Evolutionary conservation across 768 basidiomycete species (phyloP).

Genomic region (Tylopilus felleus): DNA sequence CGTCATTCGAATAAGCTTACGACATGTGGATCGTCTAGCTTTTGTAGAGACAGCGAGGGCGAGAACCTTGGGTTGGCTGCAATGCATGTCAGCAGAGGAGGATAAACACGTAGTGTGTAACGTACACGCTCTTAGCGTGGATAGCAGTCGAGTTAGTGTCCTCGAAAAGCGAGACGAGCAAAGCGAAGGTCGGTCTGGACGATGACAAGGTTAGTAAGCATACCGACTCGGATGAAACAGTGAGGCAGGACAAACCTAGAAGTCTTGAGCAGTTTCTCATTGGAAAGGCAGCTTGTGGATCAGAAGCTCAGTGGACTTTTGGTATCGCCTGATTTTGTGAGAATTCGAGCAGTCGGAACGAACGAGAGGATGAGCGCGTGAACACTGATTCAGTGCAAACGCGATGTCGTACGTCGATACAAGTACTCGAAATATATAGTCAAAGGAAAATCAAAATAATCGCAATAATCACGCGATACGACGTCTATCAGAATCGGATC

Average conservation of each 20-base stretch:
- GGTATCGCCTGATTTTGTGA: too few relatives aligned
- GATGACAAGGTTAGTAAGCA: not conserved
- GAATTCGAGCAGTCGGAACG: too few relatives aligned
- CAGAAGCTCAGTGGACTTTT: slow-evolving; percentile 83
- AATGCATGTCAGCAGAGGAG: not conserved
- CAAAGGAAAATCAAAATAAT: too few relatives aligned
- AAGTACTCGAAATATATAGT: too few relatives aligned
- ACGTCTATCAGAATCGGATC: too few relatives aligned
- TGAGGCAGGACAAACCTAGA: slow-evolving; percentile 75
- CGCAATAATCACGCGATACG: too few relatives aligned
- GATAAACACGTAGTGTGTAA: not conserved
- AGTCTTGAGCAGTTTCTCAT: slow-evolving; percentile 89
- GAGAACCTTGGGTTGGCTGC: slow-evolving; percentile 80
- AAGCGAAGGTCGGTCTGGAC: slow-evolving; percentile 78
- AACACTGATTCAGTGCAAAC: too few relatives aligned
- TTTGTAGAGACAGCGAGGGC: slow-evolving; percentile 54
- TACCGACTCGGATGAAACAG: too few relatives aligned
- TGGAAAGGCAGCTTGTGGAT: slow-evolving; percentile 91
- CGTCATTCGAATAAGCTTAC: too few relatives aligned
- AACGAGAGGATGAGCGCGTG: too few relatives aligned
- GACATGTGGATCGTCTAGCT: not conserved
- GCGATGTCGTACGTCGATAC: too few relatives aligned
- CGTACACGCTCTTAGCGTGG: slow-evolving; percentile 79
- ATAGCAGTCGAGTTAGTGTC: slow-evolving; percentile 83
- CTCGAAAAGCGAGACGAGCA: slow-evolving; percentile 74